Evolutionary conservation across 345 rosid species (phyloP).

Genomic region (Erucastrum elatum): DNA sequence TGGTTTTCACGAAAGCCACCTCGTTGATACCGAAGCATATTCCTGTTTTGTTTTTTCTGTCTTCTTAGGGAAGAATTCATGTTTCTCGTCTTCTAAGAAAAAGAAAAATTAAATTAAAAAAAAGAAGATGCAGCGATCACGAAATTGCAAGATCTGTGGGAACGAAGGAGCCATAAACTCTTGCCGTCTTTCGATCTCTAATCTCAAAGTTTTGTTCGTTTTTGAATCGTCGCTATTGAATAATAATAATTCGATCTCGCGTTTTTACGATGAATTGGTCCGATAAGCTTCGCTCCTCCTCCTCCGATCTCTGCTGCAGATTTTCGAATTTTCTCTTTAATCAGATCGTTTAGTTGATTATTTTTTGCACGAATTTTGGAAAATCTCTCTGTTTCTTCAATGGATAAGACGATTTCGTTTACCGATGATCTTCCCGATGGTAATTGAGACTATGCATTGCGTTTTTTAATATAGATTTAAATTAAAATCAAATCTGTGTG

Average conservation of each 20-base stretch:
- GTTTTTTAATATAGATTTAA: no score
- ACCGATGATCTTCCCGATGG: constrained; percentile 37
- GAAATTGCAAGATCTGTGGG: constrained; percentile 29
- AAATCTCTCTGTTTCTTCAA: constrained; percentile 18
- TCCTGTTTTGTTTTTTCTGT: not conserved
- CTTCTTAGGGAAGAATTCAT: constrained; percentile 10
- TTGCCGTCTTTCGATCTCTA: constrained; percentile 31
- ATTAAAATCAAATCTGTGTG: not conserved
- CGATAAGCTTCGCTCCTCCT: constrained; percentile 55
- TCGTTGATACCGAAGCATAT: constrained; percentile 3
- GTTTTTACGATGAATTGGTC: constrained; percentile 47
- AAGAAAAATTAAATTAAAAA: not conserved
- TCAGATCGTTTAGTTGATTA: constrained; percentile 49
- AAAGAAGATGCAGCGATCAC: constrained; percentile 35
- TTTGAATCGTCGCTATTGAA: constrained; percentile 36
- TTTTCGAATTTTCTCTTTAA: constrained; percentile 54
- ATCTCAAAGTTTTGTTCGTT: constrained; percentile 38
- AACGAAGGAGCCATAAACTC: constrained; percentile 31
- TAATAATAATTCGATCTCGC: constrained; percentile 30
- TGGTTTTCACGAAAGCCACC: not conserved
- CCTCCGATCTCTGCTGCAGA: constrained; percentile 63
- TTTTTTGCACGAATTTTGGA: constrained; percentile 24
- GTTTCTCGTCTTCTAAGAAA: constrained; percentile 17
- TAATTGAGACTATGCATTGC: constrained; percentile 10
- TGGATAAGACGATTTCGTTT: constrained; percentile 45